Evolutionary conservation across 208 protist species (phyloP), one percentile per base, ranked within the genome.

Genomic region (Acanthamoeba divionensis): DNA sequence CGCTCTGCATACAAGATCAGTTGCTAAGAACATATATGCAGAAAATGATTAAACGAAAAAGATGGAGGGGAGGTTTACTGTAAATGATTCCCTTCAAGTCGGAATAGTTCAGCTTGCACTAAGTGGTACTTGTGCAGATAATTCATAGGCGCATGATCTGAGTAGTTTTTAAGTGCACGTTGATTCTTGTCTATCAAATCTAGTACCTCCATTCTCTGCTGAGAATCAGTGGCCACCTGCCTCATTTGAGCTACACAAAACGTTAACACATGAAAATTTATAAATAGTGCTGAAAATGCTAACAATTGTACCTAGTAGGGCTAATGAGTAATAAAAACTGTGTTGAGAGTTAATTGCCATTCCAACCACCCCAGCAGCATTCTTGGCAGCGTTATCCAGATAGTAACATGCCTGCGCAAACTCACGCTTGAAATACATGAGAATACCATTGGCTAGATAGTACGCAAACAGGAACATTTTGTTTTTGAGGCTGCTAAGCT

Each of bases 391-490:
- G 41, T 54, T 38, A 9, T 29, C 26, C 8, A 75, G 36, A 9
- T 24, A 44, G 24, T 75, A 38, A 47, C 45, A 36, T 36, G 65
- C 65, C 65, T 73, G 41, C 5, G 6, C 5, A 44, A 73, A 26
- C 33, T 73, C 65, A 8, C 13, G 3, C 65, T 48, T 21, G 29
- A 15, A 52, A 47, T 75, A 75, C 41, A 47, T 47, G 41, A 75
- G 66, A 29, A 75, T 75, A 47, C 66, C 66, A 47, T 75, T 75
- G 36, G 66, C 66, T 36, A 75, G 66, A 47, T 75, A 50, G 66
- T 75, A 75, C 3, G 66, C 18, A 47, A 75, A 75, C 13, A 75
- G 66, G 38, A 75, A 75, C 66, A 75, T 75, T 47, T 75, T 75
- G 66, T 75, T 75, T n/a, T 75, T 75, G 26, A 75, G 26, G 66